These are phyloP conservation scores for Thuja plicata DNA, from an alignment of 83 land plant species.

Conservation along the genomic window DNA sequence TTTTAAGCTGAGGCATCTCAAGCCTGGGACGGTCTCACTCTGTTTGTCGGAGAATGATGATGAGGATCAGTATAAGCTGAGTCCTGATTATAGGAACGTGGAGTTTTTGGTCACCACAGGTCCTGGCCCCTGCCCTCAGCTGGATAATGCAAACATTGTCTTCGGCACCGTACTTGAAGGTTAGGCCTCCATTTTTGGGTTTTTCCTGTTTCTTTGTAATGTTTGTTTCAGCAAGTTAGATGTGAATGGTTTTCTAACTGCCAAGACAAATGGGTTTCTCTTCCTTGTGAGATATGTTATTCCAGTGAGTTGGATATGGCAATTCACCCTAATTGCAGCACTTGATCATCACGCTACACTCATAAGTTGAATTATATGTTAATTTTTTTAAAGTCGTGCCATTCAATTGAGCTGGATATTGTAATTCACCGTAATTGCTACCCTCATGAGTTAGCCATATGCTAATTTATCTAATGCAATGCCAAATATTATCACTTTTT, in stretches of 20 bases:
- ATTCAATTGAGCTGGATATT: too few relatives aligned
- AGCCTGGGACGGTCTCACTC: conserved; percentile 82
- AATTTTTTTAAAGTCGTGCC: too few relatives aligned
- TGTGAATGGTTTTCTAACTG: too few relatives aligned
- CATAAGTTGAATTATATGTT: too few relatives aligned
- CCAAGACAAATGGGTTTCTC: too few relatives aligned
- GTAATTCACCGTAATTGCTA: too few relatives aligned
- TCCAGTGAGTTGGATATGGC: too few relatives aligned
- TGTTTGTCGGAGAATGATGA: conserved; percentile 91
- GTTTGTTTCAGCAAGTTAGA: background rate
- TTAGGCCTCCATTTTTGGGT: conserved; percentile 10
- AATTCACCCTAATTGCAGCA: too few relatives aligned
- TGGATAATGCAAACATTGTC: conserved; percentile 82
- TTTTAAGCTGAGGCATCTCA: conserved; percentile 55
- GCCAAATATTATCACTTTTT: background rate
- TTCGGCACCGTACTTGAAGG: conserved; percentile 95
- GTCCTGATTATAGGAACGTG: conserved; percentile 74
- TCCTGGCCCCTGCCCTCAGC: conserved; percentile 91
- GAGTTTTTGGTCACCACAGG: conserved; percentile 96
- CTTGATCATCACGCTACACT: too few relatives aligned
- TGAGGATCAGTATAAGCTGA: conserved; percentile 65
- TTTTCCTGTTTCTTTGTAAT: background rate
- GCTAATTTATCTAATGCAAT: too few relatives aligned
- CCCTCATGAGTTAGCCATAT: too few relatives aligned
- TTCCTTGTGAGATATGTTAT: too few relatives aligned